These are phyloP conservation scores for Pulveroboletus sp. DNA, from an alignment of 1,284 basidiomycete genomes.

Conservation along the genomic window DNA sequence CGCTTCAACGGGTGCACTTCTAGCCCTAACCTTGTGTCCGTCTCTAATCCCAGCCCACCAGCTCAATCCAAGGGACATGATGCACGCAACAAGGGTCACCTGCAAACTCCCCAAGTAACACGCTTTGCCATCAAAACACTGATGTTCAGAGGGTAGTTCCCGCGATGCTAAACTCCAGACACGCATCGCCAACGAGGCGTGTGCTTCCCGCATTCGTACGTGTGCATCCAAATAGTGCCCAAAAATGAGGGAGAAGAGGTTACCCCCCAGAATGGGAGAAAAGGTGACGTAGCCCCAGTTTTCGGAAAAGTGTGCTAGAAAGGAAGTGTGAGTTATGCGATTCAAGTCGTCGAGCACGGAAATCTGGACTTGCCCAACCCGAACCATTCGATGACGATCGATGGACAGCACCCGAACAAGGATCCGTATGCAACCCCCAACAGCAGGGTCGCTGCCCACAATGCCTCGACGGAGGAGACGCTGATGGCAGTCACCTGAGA, in stretches of 20 bases:
- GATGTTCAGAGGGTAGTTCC: conserved; percentile 38
- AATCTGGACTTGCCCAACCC: conserved; percentile 59
- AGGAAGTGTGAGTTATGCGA: neutral
- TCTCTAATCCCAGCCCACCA: conserved; percentile 48
- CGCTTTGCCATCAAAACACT: conserved; percentile 48
- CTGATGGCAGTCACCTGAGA: conserved; percentile 64
- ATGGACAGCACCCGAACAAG: conserved; percentile 77
- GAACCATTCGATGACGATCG: conserved; percentile 85
- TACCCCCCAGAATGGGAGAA: conserved; percentile 79
- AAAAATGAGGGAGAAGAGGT: conserved; percentile 83
- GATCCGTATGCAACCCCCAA: conserved; percentile 79
- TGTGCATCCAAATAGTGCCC: conserved; percentile 80
- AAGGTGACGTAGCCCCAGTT: conserved; percentile 85
- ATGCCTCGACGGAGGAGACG: conserved; percentile 57
- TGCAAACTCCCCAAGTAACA: conserved; percentile 50
- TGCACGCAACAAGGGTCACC: conserved; percentile 47
- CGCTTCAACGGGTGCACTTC: neutral
- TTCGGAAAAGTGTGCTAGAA: conserved; percentile 68
- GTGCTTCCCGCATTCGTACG: conserved; percentile 33
- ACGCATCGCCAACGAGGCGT: neutral
- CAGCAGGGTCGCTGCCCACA: conserved; percentile 78
- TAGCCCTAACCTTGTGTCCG: conserved; percentile 14
- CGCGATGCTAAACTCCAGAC: conserved; percentile 14
- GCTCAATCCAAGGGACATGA: conserved; percentile 44
- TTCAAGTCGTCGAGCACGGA: neutral